Conservation (phyloP, 2,329 filamentous ascomycete species). For the Colletotrichum sublineola region DNA sequence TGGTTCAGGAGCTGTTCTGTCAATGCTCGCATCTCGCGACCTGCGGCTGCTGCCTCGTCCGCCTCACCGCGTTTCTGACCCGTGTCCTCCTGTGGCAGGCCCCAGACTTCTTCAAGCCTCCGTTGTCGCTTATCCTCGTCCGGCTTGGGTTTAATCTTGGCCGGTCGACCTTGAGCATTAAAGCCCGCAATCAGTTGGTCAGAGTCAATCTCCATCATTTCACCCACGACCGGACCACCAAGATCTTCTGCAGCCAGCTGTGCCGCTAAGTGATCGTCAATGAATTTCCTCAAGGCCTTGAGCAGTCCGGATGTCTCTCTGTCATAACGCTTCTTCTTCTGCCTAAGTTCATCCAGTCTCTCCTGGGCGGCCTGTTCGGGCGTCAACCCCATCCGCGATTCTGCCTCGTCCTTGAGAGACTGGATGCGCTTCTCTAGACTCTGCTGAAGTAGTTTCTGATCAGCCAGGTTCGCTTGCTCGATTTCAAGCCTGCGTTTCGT, state of each 20-base stretch:
- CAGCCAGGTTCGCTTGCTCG: constrained; percentile 64
- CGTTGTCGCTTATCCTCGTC: constrained; percentile 67
- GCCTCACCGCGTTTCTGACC: constrained; percentile 48
- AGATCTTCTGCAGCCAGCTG: constrained; percentile 88
- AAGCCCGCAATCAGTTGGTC: constrained; percentile 72
- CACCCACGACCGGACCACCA: constrained; percentile 85
- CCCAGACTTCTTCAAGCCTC: constrained; percentile 76
- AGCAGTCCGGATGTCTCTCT: constrained; percentile 72
- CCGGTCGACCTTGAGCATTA: constrained; percentile 69
- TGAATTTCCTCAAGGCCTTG: constrained; percentile 76
- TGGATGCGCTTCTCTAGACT: constrained; percentile 70
- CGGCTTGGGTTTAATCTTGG: constrained; percentile 59
- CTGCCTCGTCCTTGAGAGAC: constrained; percentile 68
- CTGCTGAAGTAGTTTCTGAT: constrained; percentile 68
- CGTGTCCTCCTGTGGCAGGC: constrained; percentile 46
- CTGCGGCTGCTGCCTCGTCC: constrained; percentile 65
- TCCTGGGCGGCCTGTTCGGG: constrained; percentile 73
- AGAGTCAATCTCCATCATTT: constrained; percentile 73
- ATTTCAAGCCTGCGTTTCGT: constrained; percentile 62
- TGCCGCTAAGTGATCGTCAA: constrained; percentile 76
- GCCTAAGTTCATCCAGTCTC: constrained; percentile 70
- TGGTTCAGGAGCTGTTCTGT: constrained; percentile 72
- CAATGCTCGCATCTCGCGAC: constrained; percentile 69
- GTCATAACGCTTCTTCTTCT: constrained; percentile 72
- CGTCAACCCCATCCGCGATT: constrained; percentile 69